Evolutionary conservation across 352 stramenopile genomes (phyloP).

Genomic region (Elongisporangium prolatum): DNA sequence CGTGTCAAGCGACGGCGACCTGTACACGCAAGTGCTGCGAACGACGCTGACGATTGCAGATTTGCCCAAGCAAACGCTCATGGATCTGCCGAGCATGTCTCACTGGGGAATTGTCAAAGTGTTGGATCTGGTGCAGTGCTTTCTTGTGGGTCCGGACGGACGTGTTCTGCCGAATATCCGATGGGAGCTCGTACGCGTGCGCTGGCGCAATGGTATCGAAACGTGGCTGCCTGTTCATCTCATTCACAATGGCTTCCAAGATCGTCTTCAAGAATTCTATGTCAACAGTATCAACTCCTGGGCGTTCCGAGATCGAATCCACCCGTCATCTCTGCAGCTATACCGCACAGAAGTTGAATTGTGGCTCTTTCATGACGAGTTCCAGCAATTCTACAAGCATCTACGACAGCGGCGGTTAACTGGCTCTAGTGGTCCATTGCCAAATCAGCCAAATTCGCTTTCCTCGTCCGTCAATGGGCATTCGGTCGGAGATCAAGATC

Average conservation of each 20-base stretch:
- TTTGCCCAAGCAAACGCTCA: constrained; percentile 35
- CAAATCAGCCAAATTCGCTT: not conserved
- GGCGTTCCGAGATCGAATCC: constrained; percentile 43
- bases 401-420: constrained; percentile 20
- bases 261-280: constrained; percentile 70
- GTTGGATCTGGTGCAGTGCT: constrained; percentile 69
- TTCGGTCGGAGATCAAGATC: not conserved
- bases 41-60: constrained; percentile 29
- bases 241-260: constrained; percentile 29
- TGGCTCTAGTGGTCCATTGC: too few species aligned
- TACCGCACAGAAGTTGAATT: constrained; percentile 67
- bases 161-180: constrained; percentile 20
- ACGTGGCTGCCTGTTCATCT: constrained; percentile 67
- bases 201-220: constrained; percentile 59
- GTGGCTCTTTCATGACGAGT: constrained; percentile 66
- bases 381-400: constrained; percentile 52
- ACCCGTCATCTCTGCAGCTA: constrained; percentile 22
- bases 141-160: constrained; percentile 7
- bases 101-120: constrained; percentile 58
- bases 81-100: constrained; percentile 48
- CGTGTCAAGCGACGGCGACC: constrained; percentile 60
- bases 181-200: constrained; percentile 69
- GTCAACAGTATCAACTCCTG: constrained; percentile 78
- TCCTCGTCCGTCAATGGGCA: not conserved
- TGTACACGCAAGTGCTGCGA: constrained; percentile 48